Evolutionary conservation across 2,329 filamentous ascomycete genomes (phyloP), one percentile per base, ranked within the genome.

Genomic region (Eurotiales sp.): DNA sequence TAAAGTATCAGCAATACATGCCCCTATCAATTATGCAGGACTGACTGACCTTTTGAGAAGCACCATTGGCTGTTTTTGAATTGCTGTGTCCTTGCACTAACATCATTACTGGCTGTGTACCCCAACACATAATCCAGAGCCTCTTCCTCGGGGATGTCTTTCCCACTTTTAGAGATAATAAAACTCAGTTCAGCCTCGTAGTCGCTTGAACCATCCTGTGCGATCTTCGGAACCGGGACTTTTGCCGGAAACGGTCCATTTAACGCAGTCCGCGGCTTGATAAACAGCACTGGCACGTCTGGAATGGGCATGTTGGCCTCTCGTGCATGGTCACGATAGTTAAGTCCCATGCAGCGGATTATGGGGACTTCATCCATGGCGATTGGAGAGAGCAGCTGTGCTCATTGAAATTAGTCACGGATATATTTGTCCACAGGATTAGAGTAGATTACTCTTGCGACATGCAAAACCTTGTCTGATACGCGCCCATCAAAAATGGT

Each of bases 311-410:
- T 50, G 14, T 44, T 36, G 23, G 47, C 39, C 34, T 50, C 46
- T 11, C 8, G 25, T 3, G 37, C 30, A 27, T 50, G 47, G 39
- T 42, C 47, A n/a, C 60, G 61, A 58, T 75, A 75, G 61, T 77
- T 77, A 46, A 77, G 66, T 6, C 74, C 74, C 42, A 77, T 61
- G 57, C 73, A 77, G 30, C 73, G 70, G 44, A 76, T 73, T 17
- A 69, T 67, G 68, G 25, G 25, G 10, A 27, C 10, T 10, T 27
- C 25, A 10, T 27, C 25, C n/a, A 39, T 15, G 14, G 10, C 11
- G 22, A 45, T 45, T 1, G 42, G 42, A 8, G 42, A 30, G 2
- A 45, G 42, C n/a, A 45, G 23, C 42, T 45, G n/a, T n/a, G 6
- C 25, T 29, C 30, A 22, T 42, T 42, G 34, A n/a, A n/a, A n/a